Evolutionary conservation across 2,329 filamentous ascomycete genomes (phyloP).

Genomic region (Trichothecium sympodiale): DNA sequence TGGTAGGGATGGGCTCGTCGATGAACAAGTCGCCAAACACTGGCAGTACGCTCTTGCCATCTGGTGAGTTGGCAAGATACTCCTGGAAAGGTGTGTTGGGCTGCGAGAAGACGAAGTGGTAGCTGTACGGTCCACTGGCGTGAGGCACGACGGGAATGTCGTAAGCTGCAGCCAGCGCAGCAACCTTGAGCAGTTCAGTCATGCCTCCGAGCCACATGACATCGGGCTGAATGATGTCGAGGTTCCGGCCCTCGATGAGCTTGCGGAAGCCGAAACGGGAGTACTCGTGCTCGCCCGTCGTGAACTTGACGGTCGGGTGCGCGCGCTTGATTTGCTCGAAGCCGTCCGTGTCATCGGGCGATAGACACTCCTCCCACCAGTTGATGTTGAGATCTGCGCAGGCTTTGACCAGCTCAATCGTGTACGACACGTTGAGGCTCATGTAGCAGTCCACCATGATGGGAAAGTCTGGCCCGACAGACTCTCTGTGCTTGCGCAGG

Average conservation of each 20-base stretch:
- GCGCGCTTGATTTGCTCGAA: slow-evolving; percentile 84
- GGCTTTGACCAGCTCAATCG: slow-evolving; percentile 78
- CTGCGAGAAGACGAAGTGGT: slow-evolving; percentile 92
- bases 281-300: slow-evolving; percentile 92
- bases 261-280: slow-evolving; percentile 92
- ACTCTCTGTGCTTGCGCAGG: slow-evolving; percentile 71
- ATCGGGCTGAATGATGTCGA: slow-evolving; percentile 91
- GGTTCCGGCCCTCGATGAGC: slow-evolving; percentile 78
- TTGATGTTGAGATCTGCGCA: slow-evolving; percentile 79
- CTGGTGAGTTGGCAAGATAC: slow-evolving; percentile 85
- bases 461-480: slow-evolving; percentile 80
- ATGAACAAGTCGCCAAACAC: slow-evolving; percentile 87
- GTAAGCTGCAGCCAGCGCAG: slow-evolving; percentile 82
- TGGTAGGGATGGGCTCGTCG: slow-evolving; percentile 79
- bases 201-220: slow-evolving; percentile 96
- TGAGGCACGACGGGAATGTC: slow-evolving; percentile 94
- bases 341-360: slow-evolving; percentile 84
- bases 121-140: slow-evolving; percentile 86
- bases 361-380: slow-evolving; percentile 95
- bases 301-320: slow-evolving; percentile 85
- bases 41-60: slow-evolving; percentile 79
- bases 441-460: slow-evolving; percentile 97
- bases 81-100: slow-evolving; percentile 92
- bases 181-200: slow-evolving; percentile 83
- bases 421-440: slow-evolving; percentile 87